phyloP scores from a whole-genome alignment of 805 yeast species.

The Candida insectorum region DNA sequence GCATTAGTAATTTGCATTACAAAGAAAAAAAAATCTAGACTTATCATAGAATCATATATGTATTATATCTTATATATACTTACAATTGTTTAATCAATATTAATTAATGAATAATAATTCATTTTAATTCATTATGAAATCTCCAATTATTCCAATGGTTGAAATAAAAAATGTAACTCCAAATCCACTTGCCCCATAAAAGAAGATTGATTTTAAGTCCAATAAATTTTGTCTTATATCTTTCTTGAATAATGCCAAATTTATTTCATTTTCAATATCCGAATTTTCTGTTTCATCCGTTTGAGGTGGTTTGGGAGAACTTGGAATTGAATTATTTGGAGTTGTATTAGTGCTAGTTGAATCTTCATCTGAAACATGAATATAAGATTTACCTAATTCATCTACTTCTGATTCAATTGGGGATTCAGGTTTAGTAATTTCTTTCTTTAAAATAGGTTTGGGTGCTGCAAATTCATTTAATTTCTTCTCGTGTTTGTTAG shows the following conservation, averaged over 20 bases:
- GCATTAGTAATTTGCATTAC: too few species aligned
- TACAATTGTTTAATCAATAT: too few species aligned
- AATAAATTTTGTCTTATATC: constrained; percentile 21
- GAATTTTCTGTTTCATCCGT: constrained; percentile 8
- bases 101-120: too few species aligned
- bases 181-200: constrained; percentile 38
- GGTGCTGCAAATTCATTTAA: constrained; percentile 8
- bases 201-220: constrained; percentile 33
- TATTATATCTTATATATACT: too few species aligned
- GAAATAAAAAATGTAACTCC: constrained; percentile 48
- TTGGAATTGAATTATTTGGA: constrained; percentile 7
- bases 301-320: constrained; percentile 7
- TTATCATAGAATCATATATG: too few species aligned
- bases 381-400: constrained; percentile 36
- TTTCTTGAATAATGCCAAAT: constrained; percentile 28
- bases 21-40: too few species aligned
- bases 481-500: constrained; percentile 15
- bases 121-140: constrained; percentile 17
- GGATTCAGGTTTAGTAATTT: constrained; percentile 2
- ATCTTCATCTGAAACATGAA: constrained; percentile 41
- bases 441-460: not conserved
- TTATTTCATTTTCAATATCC: constrained; percentile 22
- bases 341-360: constrained; percentile 22
- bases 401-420: constrained; percentile 12
- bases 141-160: constrained; percentile 58